Conservation (phyloP, 2,329 filamentous ascomycete species). For the Diaporthe longicolla region DNA sequence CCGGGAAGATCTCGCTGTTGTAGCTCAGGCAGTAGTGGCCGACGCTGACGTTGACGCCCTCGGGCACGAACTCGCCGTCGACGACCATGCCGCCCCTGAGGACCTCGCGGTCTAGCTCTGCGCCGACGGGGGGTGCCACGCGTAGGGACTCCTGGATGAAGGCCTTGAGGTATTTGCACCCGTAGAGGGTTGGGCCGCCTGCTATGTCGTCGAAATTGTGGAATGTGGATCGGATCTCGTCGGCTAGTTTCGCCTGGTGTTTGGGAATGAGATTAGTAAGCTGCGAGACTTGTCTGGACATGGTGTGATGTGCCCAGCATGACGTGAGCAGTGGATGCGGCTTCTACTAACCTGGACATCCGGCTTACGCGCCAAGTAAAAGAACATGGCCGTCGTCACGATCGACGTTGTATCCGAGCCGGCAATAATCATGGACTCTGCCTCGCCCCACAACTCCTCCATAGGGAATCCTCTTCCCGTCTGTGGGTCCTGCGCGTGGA, state of each 20-base stretch:
- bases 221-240: slow-evolving; percentile 41
- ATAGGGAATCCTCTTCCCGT: slow-evolving; percentile 43
- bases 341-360: slow-evolving; percentile 4
- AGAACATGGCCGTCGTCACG: slow-evolving; percentile 36
- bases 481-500: slow-evolving; percentile 46
- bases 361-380: slow-evolving; percentile 41
- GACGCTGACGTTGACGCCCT: slow-evolving; percentile 35
- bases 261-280: neutral
- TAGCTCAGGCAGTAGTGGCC: slow-evolving; percentile 37
- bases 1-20: slow-evolving; percentile 37
- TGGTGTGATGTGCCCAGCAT: neutral
- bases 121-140: slow-evolving; percentile 49
- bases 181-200: slow-evolving; percentile 28
- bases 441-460: slow-evolving; percentile 36
- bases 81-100: slow-evolving; percentile 35
- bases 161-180: slow-evolving; percentile 46
- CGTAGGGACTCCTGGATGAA: slow-evolving; percentile 50
- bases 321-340: no score
- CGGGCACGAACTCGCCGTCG: slow-evolving; percentile 35
- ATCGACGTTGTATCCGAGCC: slow-evolving; percentile 43
- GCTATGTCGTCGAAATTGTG: slow-evolving; percentile 42
- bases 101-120: slow-evolving; percentile 28
- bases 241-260: slow-evolving; percentile 26
- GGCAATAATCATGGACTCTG: slow-evolving; percentile 43
- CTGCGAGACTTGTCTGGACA: neutral